Conservation (phyloP, 768 basidiomycete species). For the Termitomyces sp. region DNA sequence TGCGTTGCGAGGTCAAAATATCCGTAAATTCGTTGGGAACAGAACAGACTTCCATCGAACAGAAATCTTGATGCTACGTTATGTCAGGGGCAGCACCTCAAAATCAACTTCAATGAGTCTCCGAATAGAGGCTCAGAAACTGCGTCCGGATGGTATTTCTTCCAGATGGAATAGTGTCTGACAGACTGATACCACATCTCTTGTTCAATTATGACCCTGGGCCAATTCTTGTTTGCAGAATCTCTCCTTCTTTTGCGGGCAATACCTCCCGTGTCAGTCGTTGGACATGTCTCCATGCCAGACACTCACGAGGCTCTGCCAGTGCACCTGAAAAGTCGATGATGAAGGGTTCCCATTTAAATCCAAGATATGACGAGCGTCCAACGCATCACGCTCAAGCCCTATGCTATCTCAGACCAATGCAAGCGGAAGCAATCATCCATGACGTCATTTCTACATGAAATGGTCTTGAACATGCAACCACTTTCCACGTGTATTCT, state of each 20-base stretch:
- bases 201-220: neutral
- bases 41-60: too few relatives aligned
- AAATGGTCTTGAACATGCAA: too few relatives aligned
- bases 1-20: constrained; percentile 12
- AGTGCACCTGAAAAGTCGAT: neutral
- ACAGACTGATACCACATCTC: neutral
- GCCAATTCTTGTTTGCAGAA: neutral
- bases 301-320: neutral
- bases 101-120: neutral
- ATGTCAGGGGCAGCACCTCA: too few relatives aligned
- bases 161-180: neutral
- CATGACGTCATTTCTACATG: neutral
- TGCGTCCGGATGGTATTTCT: neutral
- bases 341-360: neutral
- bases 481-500: too few relatives aligned
- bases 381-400: neutral
- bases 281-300: neutral
- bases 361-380: neutral
- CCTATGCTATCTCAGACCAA: neutral
- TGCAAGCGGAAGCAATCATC: neutral
- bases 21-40: too few relatives aligned
- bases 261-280: neutral
- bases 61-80: too few relatives aligned
- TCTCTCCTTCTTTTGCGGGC: neutral
- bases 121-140: neutral